phyloP scores from a whole-genome alignment of 2,329 filamentous ascomycete genomes.

The Epichloe scottii region DNA sequence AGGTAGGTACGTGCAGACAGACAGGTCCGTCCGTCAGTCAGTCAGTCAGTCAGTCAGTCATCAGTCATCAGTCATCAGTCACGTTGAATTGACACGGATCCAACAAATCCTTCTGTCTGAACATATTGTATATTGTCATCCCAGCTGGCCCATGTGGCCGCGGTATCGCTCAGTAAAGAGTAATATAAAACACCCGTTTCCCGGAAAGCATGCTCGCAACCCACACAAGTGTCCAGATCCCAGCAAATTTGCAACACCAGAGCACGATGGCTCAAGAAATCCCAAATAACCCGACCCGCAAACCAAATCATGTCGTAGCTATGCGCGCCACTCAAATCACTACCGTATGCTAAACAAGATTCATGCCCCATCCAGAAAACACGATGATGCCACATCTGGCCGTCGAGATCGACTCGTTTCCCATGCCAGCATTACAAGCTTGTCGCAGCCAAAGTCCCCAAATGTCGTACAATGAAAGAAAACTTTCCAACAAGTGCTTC shows the following conservation, averaged over 20 bases:
- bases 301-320: conserved; percentile 21
- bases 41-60: no score
- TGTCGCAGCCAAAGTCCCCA: not conserved
- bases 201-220: conserved; percentile 20
- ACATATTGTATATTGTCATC: conserved; percentile 28
- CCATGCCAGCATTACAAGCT: conserved; percentile 7
- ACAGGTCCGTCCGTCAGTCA: not conserved
- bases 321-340: conserved; percentile 13
- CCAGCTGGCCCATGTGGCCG: conserved; percentile 18
- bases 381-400: conserved; percentile 10
- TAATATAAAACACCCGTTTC: conserved; percentile 16
- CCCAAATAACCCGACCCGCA: conserved; percentile 19
- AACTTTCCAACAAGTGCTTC: conserved; percentile 11
- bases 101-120: conserved; percentile 5
- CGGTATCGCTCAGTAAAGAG: conserved; percentile 15
- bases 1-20: not conserved
- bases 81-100: no score
- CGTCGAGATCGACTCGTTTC: conserved; percentile 2
- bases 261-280: conserved; percentile 20
- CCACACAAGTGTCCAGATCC: conserved; percentile 13
- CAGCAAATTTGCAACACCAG: conserved; percentile 22
- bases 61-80: no score
- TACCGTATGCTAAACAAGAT: conserved; percentile 17
- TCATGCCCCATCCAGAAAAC: conserved; percentile 10
- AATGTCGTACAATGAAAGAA: conserved; percentile 10